Base-by-base conservation (phyloP, 139 green algal species). In the Eudorina sp. region DNA sequence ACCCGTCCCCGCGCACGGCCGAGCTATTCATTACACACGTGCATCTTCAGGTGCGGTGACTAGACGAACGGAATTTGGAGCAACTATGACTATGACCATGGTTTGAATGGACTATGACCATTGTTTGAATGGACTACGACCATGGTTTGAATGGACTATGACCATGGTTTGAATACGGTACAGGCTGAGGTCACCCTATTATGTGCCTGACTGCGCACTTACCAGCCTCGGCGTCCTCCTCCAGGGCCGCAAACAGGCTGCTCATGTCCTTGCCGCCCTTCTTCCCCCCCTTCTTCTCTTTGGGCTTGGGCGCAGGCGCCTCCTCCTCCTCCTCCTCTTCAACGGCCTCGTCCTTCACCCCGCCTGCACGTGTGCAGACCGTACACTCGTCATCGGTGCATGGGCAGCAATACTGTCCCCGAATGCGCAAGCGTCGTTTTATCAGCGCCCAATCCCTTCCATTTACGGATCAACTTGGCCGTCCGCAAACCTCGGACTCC, bases 261-360 rank as follows among this genome's bases (percentile, higher is more conserved):
- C 85, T 81, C n/a, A 89, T 62, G 64, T 90, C 89, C 34, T 89
- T 55, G 4, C 25, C 55, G 85, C 92, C 89, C 48, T 92, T 92
- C 53, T 92, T 90, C 74, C 91, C 77, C 79, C 93, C 90, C 60
- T 92, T 88, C 60, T 92, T 83, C 31, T 80, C 66, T 7, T 27
- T 36, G 0, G 34, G 4, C 77, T 95, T 95, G 36, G 83, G 53
- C 21, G n/a, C 36, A 9, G 58, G 36, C 31, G 46, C 76, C 25
- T 27, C 73, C 38, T 92, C 92, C 51, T 90, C 92, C 77, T 93
- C 94, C 58, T 84, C 90, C 34, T 80, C 83, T 34, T 89, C 78
- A 41, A 88, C 90, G 18, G 53, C 89, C 18, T 11, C 72, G 36
- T 79, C 38, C 41, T 38, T 72, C 1, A 5, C 19, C n/a, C 55